Percentiles rank a stretch among this genome's conserved stretches.
Conservation (phyloP, 805 yeast species). For the Nakazawaea ambrosiae region DNA sequence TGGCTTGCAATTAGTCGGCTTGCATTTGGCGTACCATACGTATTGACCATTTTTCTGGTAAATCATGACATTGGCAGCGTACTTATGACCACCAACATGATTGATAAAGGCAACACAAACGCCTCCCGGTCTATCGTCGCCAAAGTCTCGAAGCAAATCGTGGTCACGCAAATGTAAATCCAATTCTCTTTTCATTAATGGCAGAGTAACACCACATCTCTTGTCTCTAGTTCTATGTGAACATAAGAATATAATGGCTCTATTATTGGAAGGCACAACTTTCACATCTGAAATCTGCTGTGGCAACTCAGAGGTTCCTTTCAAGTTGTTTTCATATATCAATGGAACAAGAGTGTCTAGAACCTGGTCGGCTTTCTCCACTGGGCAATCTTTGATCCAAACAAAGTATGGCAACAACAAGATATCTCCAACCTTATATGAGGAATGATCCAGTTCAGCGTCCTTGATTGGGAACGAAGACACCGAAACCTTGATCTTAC, state of each 20-base stretch:
- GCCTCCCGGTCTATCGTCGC: conserved; percentile 73
- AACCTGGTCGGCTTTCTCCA: conserved; percentile 35
- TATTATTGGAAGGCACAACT: conserved; percentile 31
- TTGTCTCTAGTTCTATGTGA: conserved; percentile 91
- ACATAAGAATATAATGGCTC: conserved; percentile 63
- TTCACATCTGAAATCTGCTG: conserved; percentile 22
- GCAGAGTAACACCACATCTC: conserved; percentile 91
- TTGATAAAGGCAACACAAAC: conserved; percentile 64
- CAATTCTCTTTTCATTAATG: conserved; percentile 74
- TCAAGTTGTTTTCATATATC: conserved; percentile 23
- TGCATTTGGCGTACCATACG: conserved; percentile 83
- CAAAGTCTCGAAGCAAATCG: conserved; percentile 67
- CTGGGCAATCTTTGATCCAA: conserved; percentile 49
- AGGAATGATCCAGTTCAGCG: conserved; percentile 31
- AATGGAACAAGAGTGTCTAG: conserved; percentile 36
- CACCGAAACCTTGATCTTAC: conserved; percentile 42
- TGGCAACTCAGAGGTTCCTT: conserved; percentile 13
- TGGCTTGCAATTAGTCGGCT: conserved; percentile 67
- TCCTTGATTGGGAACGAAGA: conserved; percentile 39
- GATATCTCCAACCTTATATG: conserved; percentile 47
- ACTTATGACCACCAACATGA: conserved; percentile 96
- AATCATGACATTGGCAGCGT: conserved; percentile 80
- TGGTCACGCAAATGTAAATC: conserved; percentile 64
- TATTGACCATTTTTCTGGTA: conserved; percentile 68
- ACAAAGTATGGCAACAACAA: conserved; percentile 69